phyloP scores from a whole-genome alignment of 306 rosid genomes.

The Sophora flavescens region DNA sequence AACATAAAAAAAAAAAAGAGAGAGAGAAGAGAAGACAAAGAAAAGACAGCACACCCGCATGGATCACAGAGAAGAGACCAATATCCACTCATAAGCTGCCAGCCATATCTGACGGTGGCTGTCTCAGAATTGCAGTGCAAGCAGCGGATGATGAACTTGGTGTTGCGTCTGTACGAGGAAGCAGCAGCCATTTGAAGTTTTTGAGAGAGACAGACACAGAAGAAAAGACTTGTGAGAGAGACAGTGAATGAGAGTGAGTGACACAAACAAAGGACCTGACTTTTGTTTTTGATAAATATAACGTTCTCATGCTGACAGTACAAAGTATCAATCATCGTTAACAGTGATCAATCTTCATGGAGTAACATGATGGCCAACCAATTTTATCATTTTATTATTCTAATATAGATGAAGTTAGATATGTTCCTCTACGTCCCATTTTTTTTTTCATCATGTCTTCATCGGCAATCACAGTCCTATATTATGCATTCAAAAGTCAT shows the following conservation, averaged over 20 bases:
- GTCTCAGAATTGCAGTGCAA: conserved; percentile 30
- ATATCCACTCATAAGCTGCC: conserved; percentile 36
- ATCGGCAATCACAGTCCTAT: no score
- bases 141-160: conserved; percentile 12
- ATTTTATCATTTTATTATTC: no score
- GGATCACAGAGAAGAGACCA: conserved; percentile 35
- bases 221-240: background rate
- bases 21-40: background rate
- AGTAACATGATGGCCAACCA: no score
- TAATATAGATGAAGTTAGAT: no score
- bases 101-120: conserved; percentile 26
- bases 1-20: background rate
- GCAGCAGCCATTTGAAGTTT: conserved; percentile 32
- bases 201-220: background rate
- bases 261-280: background rate
- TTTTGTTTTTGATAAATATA: background rate
- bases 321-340: no score
- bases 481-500: no score
- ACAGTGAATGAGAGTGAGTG: background rate
- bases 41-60: conserved; percentile 46
- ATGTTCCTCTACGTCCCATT: no score
- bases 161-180: background rate
- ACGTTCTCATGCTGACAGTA: background rate
- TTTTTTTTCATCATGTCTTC: no score
- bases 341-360: no score